These are phyloP conservation scores for Lyophyllum atratum DNA, from an alignment of 768 basidiomycete species.

Conservation along the genomic window DNA sequence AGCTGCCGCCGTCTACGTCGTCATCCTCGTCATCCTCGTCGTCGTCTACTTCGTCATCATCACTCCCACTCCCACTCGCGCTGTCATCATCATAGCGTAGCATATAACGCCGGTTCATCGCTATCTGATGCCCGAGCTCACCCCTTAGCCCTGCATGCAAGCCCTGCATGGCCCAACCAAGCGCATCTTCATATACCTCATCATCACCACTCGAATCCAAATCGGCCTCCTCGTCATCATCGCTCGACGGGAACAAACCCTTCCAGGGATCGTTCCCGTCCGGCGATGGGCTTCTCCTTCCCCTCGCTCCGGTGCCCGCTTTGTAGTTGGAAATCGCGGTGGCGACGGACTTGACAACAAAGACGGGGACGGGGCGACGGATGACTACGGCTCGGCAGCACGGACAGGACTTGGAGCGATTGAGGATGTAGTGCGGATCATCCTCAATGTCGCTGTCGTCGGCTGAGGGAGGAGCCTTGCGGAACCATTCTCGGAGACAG, in stretches of 20 bases:
- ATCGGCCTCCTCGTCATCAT: constrained; percentile 22
- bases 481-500: constrained; percentile 81
- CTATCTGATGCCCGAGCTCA: constrained; percentile 1
- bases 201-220: constrained; percentile 25
- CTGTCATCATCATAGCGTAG: background rate
- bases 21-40: constrained; percentile 36
- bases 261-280: constrained; percentile 66
- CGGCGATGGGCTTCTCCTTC: constrained; percentile 23
- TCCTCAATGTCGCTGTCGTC: constrained; percentile 39
- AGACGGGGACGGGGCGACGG: constrained; percentile 67
- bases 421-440: constrained; percentile 48
- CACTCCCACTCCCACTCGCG: background rate
- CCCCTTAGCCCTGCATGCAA: constrained; percentile 4
- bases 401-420: constrained; percentile 71
- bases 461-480: constrained; percentile 52
- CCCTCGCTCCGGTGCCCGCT: background rate
- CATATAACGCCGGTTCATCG: background rate
- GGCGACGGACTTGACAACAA: constrained; percentile 64
- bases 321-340: constrained; percentile 43
- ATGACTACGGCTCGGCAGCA: constrained; percentile 62
- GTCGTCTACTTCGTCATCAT: constrained; percentile 8
- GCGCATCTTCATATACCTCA: constrained; percentile 25
- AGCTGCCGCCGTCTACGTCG: constrained; percentile 11
- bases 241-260: constrained; percentile 59
- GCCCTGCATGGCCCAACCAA: constrained; percentile 27